Conservation (phyloP, 345 rosid species). For the Moricandia moricandioides region DNA sequence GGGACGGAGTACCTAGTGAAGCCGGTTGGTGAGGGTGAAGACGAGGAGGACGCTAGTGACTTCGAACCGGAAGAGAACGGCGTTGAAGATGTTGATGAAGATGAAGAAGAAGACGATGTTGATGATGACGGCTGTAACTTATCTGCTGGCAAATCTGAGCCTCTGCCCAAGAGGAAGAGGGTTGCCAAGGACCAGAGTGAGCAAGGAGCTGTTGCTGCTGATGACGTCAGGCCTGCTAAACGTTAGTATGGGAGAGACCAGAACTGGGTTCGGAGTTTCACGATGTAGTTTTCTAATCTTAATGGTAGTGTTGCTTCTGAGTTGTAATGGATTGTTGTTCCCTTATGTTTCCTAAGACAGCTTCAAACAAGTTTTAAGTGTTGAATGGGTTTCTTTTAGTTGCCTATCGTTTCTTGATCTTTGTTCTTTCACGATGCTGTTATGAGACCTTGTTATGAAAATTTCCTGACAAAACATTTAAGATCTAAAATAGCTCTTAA, state of each 20-base stretch:
- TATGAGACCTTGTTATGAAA: not conserved
- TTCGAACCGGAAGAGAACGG: conserved; percentile 71
- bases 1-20: conserved; percentile 78
- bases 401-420: not conserved
- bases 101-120: conserved; percentile 31
- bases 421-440: not conserved
- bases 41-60: conserved; percentile 87
- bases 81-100: conserved; percentile 45
- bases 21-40: conserved; percentile 71
- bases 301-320: not conserved
- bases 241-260: conserved; percentile 44
- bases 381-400: not conserved
- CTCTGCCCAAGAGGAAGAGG: conserved; percentile 31
- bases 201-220: conserved; percentile 45
- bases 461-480: not conserved
- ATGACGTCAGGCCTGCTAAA: conserved; percentile 73
- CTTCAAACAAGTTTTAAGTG: conserved; percentile 8
- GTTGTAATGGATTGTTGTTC: conserved; percentile 13
- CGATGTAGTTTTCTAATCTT: conserved; percentile 10
- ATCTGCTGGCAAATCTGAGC: conserved; percentile 27
- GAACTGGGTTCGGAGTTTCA: conserved; percentile 3
- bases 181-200: conserved; percentile 12
- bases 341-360: not conserved
- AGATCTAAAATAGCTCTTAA: conserved; percentile 10
- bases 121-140: conserved; percentile 21